Conservation (phyloP, 768 basidiomycete genomes). For the Trametes meyenii region DNA sequence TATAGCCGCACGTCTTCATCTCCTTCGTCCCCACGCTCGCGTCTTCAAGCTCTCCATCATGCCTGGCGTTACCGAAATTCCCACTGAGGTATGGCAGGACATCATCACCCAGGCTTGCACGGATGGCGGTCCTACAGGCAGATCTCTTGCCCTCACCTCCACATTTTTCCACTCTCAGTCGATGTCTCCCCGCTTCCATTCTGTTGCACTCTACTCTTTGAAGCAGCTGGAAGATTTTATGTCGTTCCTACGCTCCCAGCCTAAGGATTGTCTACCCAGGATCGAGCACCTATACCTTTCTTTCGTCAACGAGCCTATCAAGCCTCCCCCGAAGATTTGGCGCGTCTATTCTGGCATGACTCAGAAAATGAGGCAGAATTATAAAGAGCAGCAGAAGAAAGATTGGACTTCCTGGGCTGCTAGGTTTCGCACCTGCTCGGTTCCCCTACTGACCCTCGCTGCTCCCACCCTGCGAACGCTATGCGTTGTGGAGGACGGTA, state of each 20-base stretch:
- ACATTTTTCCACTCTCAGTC: constrained; percentile 9
- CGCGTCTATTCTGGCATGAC: too few relatives aligned
- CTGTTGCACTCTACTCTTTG: not conserved
- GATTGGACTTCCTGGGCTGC: too few relatives aligned
- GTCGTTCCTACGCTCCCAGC: not conserved
- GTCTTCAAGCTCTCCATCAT: not conserved
- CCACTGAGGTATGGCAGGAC: constrained; percentile 1
- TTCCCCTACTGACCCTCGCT: too few relatives aligned
- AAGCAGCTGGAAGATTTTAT: not conserved
- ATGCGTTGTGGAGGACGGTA: too few relatives aligned
- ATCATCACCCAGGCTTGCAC: not conserved
- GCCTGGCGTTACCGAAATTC: not conserved
- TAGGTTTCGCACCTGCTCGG: too few relatives aligned
- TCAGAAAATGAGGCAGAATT: too few relatives aligned
- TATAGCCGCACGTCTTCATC: too few relatives aligned
- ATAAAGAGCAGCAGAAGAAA: too few relatives aligned
- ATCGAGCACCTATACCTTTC: constrained; percentile 8
- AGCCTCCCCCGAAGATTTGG: too few relatives aligned
- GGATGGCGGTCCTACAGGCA: constrained; percentile 11
- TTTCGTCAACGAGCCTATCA: not conserved
- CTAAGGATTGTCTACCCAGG: not conserved
- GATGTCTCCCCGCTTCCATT: constrained; percentile 1
- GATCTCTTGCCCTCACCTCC: constrained; percentile 8
- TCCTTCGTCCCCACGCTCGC: too few relatives aligned
- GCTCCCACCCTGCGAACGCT: too few relatives aligned